Evolutionary conservation across 345 rosid genomes (phyloP).

Genomic region (Salix caprea): DNA sequence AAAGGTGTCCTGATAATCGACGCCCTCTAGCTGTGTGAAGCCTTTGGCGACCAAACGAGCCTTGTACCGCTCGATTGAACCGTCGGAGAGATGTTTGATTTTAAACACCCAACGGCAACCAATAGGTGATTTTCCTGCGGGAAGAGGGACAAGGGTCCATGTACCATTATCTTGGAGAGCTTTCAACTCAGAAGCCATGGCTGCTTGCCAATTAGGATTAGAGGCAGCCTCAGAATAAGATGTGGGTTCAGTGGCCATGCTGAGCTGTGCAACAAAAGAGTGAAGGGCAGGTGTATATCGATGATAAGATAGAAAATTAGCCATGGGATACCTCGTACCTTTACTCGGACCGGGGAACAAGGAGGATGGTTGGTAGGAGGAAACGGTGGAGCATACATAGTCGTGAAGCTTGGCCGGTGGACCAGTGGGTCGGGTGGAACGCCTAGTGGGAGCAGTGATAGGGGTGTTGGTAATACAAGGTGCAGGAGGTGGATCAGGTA

Average conservation of each 20-base stretch:
- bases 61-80: not conserved
- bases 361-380: not conserved
- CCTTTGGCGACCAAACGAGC: not conserved
- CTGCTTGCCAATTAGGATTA: not conserved
- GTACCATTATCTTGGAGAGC: not conserved
- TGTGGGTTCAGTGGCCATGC: not conserved
- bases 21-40: not conserved
- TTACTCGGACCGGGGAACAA: not conserved
- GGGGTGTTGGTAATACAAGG: too few relatives aligned
- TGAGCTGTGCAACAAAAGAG: not conserved
- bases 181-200: not conserved
- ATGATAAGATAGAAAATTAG: constrained; percentile 2
- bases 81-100: not conserved
- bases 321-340: not conserved
- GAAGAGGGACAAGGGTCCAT: not conserved
- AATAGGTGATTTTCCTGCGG: rapidly evolving
- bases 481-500: too few relatives aligned
- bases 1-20: not conserved
- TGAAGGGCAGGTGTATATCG: not conserved
- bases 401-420: not conserved
- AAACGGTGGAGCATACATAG: not conserved
- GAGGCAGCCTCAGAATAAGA: not conserved
- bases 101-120: not conserved
- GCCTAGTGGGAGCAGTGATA: too few relatives aligned
- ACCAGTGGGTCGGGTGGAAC: not conserved